Evolutionary conservation across 768 basidiomycete genomes (phyloP).

Genomic region (Termitomyces sp.): DNA sequence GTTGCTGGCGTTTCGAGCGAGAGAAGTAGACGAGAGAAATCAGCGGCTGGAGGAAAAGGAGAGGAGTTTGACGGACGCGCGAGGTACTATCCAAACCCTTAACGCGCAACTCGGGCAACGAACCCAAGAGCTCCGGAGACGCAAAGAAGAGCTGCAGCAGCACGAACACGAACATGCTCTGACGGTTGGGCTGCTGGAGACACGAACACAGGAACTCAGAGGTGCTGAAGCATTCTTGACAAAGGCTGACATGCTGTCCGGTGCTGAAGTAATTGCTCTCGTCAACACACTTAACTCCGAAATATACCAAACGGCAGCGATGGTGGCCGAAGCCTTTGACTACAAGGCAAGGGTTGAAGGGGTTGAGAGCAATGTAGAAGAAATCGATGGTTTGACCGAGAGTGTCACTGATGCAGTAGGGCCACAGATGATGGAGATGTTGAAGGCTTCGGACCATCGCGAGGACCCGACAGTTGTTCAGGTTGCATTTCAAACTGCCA

Average conservation of each 20-base stretch:
- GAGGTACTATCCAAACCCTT: slow-evolving; percentile 4
- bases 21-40: slow-evolving; percentile 14
- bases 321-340: slow-evolving; percentile 41
- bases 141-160: slow-evolving; percentile 3
- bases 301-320: slow-evolving; percentile 45
- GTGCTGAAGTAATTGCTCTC: slow-evolving; percentile 39
- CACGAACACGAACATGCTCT: slow-evolving; percentile 11
- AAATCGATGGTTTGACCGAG: slow-evolving; percentile 19
- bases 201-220: slow-evolving; percentile 31
- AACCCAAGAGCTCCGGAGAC: slow-evolving; percentile 7
- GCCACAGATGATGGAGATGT: slow-evolving; percentile 33
- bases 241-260: slow-evolving; percentile 38
- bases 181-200: slow-evolving; percentile 15
- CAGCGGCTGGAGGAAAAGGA: slow-evolving; percentile 12
- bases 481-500: slow-evolving; percentile 41
- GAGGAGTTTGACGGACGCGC: slow-evolving; percentile 6
- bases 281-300: slow-evolving; percentile 44
- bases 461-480: slow-evolving; percentile 39
- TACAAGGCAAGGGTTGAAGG: slow-evolving; percentile 7
- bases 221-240: slow-evolving; percentile 43
- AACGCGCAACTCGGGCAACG: slow-evolving; percentile 6
- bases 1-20: slow-evolving; percentile 13
- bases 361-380: slow-evolving; percentile 1
- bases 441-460: slow-evolving; percentile 34
- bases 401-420: slow-evolving; percentile 27